Percentiles rank a stretch among this genome's conserved stretches.
These are phyloP conservation scores for Jacaranda mimosifolia DNA, from an alignment of 257 asterid species.

Conservation along the genomic window DNA sequence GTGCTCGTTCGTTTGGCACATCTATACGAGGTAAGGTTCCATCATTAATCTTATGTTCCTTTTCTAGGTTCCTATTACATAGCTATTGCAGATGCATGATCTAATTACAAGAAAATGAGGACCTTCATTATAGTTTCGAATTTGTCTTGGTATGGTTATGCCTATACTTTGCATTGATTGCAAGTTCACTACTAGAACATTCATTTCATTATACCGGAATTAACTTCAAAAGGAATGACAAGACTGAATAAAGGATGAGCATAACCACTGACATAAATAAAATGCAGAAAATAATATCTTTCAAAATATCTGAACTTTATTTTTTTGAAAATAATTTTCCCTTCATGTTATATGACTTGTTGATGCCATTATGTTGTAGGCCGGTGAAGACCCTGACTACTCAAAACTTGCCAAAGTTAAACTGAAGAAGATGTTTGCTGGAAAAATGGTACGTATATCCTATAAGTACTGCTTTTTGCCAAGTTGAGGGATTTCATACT, in stretches of 20 bases:
- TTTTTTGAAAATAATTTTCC: background rate
- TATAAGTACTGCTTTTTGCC: background rate
- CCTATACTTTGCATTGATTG: background rate
- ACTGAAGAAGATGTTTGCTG: slow-evolving; percentile 69
- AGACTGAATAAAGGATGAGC: too few relatives aligned
- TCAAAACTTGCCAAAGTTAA: slow-evolving; percentile 73
- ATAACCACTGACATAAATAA: too few relatives aligned
- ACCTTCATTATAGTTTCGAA: too few relatives aligned
- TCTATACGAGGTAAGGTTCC: slow-evolving; percentile 72
- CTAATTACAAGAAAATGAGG: background rate
- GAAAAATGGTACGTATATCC: slow-evolving; percentile 58
- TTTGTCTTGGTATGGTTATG: too few relatives aligned
- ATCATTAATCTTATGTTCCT: background rate
- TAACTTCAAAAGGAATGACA: too few relatives aligned
- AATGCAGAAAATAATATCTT: too few relatives aligned
- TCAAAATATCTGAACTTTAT: background rate
- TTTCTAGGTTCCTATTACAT: background rate
- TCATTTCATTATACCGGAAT: too few relatives aligned
- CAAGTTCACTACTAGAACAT: too few relatives aligned
- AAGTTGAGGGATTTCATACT: background rate
- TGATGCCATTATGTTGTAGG: slow-evolving; percentile 51
- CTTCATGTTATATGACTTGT: background rate
- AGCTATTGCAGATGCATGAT: slow-evolving; percentile 5
- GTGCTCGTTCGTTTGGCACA: slow-evolving; percentile 86
- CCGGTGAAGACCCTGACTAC: slow-evolving; percentile 74